Evolutionary conservation across 2,329 filamentous ascomycete genomes (phyloP).

Genomic region (Aspergillus hiratsukae): DNA sequence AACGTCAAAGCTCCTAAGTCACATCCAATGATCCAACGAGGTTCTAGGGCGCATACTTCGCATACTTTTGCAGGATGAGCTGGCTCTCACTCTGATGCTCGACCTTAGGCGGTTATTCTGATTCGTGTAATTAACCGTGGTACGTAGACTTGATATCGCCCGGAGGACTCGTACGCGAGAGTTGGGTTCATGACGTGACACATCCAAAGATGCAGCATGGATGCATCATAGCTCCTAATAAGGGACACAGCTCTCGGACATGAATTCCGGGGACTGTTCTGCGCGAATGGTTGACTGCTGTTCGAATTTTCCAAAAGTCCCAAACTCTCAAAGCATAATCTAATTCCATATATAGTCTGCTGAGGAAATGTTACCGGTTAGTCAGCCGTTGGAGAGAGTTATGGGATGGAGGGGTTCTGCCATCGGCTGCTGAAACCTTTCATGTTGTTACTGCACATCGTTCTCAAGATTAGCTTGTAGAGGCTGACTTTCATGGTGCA

Average conservation of each 20-base stretch:
- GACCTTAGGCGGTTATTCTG: not conserved
- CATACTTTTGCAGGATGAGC: not conserved
- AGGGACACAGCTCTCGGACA: not conserved
- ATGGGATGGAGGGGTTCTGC: not conserved
- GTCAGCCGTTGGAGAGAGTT: not conserved
- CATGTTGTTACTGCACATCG: not conserved
- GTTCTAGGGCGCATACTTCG: not conserved
- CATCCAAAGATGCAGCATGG: not conserved
- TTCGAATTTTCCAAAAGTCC: not conserved
- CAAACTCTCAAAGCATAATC: too few species aligned
- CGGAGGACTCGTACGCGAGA: not conserved
- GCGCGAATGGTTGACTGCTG: too few species aligned
- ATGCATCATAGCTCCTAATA: not conserved
- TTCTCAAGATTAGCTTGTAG: not conserved
- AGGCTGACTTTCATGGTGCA: not conserved
- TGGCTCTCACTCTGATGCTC: not conserved
- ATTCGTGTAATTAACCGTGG: not conserved
- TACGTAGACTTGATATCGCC: not conserved
- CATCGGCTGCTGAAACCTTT: not conserved
- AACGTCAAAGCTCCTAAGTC: not conserved
- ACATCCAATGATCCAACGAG: not conserved
- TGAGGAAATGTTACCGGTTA: not conserved
- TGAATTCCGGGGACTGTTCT: not conserved
- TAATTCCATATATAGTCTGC: not conserved
- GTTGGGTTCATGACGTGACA: not conserved